Evolutionary conservation across 108 stramenopile species (phyloP), one percentile per base, ranked within the genome.

Genomic region (Conticribra weissflogii): DNA sequence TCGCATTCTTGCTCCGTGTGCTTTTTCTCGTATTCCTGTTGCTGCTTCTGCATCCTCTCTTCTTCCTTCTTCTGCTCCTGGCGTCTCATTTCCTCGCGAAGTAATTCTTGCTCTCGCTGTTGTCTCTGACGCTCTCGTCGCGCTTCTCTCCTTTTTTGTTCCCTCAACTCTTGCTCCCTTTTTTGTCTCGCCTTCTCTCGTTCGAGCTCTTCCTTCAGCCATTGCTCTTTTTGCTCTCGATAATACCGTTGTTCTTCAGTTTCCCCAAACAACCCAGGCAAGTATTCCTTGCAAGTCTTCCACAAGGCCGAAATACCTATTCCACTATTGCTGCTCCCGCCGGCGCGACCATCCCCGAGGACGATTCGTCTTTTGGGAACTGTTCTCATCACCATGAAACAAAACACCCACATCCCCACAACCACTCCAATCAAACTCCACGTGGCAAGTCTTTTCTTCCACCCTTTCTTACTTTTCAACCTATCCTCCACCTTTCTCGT

Each of bases 401-500:
- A 77, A 32, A 77, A 45, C 2, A 69, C 34, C 60, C 60, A 77
- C 62, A 63, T 69, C 22, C 76, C 76, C 44, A 77, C 22, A 1
- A 77, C 68, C 31, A 55, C 63, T 18, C 59, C 66, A 24, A 77
- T 77, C 68, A 77, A 51, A 59, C 68, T 77, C 76, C 76, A 77
- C 21, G 76, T 69, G 8, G 62, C 76, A 25, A 77, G 24, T 17
- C 41, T 44, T 33, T 77, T 77, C 68, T 77, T 77, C 76, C 76
- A 77, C 17, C 76, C 77, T 36, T 66, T 67, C 9, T 74, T 67
- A 34, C 65, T 78, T 14, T 47, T 30, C 33, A 84, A 56, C 49
- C 88, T 86, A 15, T 79, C 52, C 52, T 75, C 54, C 1, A 89
- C 87, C 60, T 83, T 68, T 62, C 81, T 50, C 8, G 88, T 71